These are phyloP conservation scores for Venturia pyrina DNA, from an alignment of 2,329 filamentous ascomycete genomes.

Conservation along the genomic window DNA sequence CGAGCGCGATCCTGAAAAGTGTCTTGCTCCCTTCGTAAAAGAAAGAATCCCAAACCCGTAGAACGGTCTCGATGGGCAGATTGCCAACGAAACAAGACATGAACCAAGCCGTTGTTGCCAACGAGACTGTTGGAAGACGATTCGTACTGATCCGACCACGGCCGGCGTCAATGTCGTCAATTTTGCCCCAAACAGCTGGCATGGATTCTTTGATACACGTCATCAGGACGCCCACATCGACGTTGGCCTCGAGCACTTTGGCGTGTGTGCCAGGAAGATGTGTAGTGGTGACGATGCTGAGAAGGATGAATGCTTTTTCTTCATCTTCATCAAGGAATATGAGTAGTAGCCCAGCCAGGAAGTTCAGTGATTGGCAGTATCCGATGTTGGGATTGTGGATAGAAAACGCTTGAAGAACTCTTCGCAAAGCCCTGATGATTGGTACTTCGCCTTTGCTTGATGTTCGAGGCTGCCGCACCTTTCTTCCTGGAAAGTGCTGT, in stretches of 20 bases:
- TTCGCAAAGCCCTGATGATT: slow-evolving; percentile 62
- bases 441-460: slow-evolving; percentile 3
- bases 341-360: slow-evolving; percentile 79
- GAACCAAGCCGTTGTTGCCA: slow-evolving; percentile 94
- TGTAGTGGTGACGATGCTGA: slow-evolving; percentile 81
- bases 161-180: slow-evolving; percentile 60
- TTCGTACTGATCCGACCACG: slow-evolving; percentile 28
- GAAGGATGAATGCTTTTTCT: slow-evolving; percentile 84
- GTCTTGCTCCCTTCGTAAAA: slow-evolving; percentile 95
- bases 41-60: slow-evolving; percentile 91
- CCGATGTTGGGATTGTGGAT: slow-evolving; percentile 85
- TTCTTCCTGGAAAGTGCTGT: slow-evolving; percentile 12
- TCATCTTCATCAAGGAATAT: slow-evolving; percentile 68
- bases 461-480: slow-evolving; percentile 16
- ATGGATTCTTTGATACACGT: slow-evolving; percentile 70
- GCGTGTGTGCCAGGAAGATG: slow-evolving; percentile 90
- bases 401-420: slow-evolving; percentile 81
- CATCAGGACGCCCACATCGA: slow-evolving; percentile 92
- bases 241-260: slow-evolving; percentile 81
- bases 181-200: slow-evolving; percentile 77
- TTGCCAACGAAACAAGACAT: slow-evolving; percentile 96
- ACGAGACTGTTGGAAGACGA: slow-evolving; percentile 74
- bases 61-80: slow-evolving; percentile 79
- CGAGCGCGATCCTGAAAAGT: slow-evolving; percentile 80
- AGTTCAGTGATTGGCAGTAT: slow-evolving; percentile 94